Evolutionary conservation across 768 basidiomycete species (phyloP).

Genomic region (Russula dissimulans): DNA sequence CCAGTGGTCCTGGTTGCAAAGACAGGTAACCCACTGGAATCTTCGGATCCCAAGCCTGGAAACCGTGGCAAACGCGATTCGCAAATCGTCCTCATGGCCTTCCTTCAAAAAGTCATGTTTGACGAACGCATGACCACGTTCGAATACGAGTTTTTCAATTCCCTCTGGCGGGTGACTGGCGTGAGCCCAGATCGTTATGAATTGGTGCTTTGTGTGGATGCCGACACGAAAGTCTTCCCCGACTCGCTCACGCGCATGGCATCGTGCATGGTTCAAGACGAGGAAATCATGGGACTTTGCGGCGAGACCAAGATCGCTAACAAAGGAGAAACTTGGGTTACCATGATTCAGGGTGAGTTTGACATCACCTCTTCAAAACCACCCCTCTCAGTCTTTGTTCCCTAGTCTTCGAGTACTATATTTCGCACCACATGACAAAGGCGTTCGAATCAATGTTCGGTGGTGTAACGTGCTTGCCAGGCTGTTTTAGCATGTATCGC

Average conservation of each 20-base stretch:
- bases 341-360: conserved; percentile 92
- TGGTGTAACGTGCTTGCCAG: conserved; percentile 97
- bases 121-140: conserved; percentile 99
- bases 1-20: conserved; percentile 96
- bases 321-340: conserved; percentile 96
- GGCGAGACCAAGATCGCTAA: conserved; percentile 99
- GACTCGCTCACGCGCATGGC: conserved; percentile 95
- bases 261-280: conserved; percentile 92
- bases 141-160: conserved; percentile 99
- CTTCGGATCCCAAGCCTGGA: conserved; percentile 85
- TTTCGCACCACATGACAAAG: conserved; percentile 98
- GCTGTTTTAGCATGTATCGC: conserved; percentile 99
- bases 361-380: background rate
- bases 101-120: conserved; percentile 99
- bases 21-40: conserved; percentile 86
- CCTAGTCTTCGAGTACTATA: conserved; percentile 98
- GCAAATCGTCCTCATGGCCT: conserved; percentile 95
- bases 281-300: conserved; percentile 98
- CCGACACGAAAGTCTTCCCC: conserved; percentile 98
- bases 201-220: conserved; percentile 91
- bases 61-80: conserved; percentile 98
- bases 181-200: conserved; percentile 95
- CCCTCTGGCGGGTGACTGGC: conserved; percentile 91
- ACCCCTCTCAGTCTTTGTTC: background rate
- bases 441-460: conserved; percentile 99